phyloP scores from a whole-genome alignment of 352 stramenopile genomes.

The Blastocystis sp. region DNA sequence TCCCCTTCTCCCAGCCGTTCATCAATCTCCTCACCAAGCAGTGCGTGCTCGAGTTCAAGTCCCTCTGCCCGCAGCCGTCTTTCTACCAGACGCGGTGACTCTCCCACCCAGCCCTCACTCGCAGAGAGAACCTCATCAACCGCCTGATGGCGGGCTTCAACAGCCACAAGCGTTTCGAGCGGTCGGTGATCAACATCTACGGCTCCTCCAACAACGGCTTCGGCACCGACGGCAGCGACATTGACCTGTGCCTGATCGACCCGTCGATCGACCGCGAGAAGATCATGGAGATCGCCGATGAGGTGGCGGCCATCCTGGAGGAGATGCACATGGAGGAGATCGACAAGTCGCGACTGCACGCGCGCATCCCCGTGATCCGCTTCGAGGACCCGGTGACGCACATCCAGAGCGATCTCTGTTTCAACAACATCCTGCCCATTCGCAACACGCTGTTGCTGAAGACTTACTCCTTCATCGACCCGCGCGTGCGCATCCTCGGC shows the following conservation, averaged over 20 bases:
- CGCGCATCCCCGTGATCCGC: slow-evolving; percentile 94
- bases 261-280: not conserved
- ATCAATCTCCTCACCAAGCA: not conserved
- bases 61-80: not conserved
- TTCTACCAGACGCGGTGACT: slow-evolving; percentile 26
- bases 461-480: slow-evolving; percentile 82
- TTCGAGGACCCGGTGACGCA: slow-evolving; percentile 81
- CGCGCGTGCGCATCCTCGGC: slow-evolving; percentile 79
- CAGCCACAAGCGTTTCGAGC: not conserved
- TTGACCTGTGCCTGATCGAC: slow-evolving; percentile 85
- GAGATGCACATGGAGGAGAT: slow-evolving; percentile 66
- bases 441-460: slow-evolving; percentile 91
- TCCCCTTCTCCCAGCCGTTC: slow-evolving; percentile 18
- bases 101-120: not conserved
- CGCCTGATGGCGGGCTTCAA: slow-evolving; percentile 42
- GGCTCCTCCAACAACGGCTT: slow-evolving; percentile 94
- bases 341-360: slow-evolving; percentile 73
- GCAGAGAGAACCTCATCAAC: slow-evolving; percentile 45
- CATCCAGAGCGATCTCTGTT: slow-evolving; percentile 83
- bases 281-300: slow-evolving; percentile 74
- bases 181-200: slow-evolving; percentile 75
- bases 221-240: slow-evolving; percentile 83
- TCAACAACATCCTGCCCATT: slow-evolving; percentile 93
- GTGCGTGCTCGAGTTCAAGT: not conserved
- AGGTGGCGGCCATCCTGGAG: slow-evolving; percentile 70